Evolutionary conservation across 345 rosid genomes (phyloP).

Genomic region (Carallia pectinifolia): DNA sequence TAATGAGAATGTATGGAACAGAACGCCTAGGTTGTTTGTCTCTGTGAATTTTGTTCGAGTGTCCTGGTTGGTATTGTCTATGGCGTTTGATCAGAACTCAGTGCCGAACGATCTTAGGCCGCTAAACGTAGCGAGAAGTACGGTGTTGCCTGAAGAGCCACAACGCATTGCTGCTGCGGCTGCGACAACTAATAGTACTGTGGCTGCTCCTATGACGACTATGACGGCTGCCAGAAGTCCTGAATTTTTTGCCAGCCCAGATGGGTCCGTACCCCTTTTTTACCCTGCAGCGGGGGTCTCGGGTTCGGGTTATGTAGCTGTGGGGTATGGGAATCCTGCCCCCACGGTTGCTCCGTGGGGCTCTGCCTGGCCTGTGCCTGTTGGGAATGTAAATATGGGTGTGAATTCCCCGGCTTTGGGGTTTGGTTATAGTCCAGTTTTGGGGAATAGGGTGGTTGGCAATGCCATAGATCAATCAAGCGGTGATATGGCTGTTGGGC

Average conservation of each 20-base stretch:
- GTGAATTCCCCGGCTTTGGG: constrained; percentile 36
- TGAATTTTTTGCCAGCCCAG: constrained; percentile 31
- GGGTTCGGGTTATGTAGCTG: constrained; percentile 45
- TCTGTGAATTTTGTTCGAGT: constrained; percentile 10
- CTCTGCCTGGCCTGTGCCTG: constrained; percentile 29
- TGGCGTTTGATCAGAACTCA: constrained; percentile 67
- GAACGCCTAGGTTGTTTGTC: constrained; percentile 23
- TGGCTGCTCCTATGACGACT: constrained; percentile 4
- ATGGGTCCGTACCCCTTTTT: constrained; percentile 42
- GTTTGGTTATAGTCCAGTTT: constrained; percentile 31
- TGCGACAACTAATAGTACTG: not conserved
- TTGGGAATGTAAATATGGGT: constrained; percentile 39
- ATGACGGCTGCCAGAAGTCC: constrained; percentile 21
- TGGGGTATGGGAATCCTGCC: constrained; percentile 41
- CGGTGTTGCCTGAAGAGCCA: constrained; percentile 43
- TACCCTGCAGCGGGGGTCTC: constrained; percentile 42
- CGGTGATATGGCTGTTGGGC: constrained; percentile 33
- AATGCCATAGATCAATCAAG: constrained; percentile 49
- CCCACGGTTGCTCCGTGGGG: constrained; percentile 38
- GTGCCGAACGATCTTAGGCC: constrained; percentile 47
- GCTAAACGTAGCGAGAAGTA: constrained; percentile 33
- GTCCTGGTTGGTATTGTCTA: constrained; percentile 12
- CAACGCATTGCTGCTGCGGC: constrained; percentile 30
- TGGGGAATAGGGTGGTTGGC: constrained; percentile 39
- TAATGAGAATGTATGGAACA: constrained; percentile 4